Percentiles rank a stretch among this genome's conserved stretches.
Evolutionary conservation across 1,284 basidiomycete genomes (phyloP).

Genomic region (Salmacisia buchloeana): DNA sequence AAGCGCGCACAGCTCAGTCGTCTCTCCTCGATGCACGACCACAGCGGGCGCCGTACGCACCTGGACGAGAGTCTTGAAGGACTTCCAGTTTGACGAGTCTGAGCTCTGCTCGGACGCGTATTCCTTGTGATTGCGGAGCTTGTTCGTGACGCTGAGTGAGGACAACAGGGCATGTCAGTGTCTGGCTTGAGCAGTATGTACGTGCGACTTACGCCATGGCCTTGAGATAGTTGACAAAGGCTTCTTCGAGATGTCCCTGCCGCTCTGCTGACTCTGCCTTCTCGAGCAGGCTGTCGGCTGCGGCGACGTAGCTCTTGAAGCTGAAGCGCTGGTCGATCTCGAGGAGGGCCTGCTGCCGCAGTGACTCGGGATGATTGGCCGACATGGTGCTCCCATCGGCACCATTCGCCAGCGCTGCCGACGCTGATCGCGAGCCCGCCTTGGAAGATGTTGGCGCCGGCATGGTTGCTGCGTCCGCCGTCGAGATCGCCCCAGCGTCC

Average conservation of each 20-base stretch:
- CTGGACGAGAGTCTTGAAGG: neutral
- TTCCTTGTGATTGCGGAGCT: conserved; percentile 7
- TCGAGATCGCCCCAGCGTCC: too few relatives aligned
- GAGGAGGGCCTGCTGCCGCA: neutral
- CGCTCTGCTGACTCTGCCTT: conserved; percentile 45
- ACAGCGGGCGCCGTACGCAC: too few relatives aligned
- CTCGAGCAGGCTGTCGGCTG: conserved; percentile 45
- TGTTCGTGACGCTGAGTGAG: neutral
- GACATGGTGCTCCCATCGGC: neutral
- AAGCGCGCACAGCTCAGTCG: conserved; percentile 10
- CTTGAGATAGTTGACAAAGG: conserved; percentile 50
- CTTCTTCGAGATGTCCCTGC: conserved; percentile 44
- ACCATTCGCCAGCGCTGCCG: too few relatives aligned
- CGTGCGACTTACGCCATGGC: conserved; percentile 13
- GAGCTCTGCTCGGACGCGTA: neutral
- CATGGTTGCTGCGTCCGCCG: too few relatives aligned
- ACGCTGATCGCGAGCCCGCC: too few relatives aligned
- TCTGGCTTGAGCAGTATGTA: too few relatives aligned
- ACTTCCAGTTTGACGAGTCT: neutral
- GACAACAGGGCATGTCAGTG: too few relatives aligned
- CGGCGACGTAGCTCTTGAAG: conserved; percentile 46
- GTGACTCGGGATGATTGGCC: neutral
- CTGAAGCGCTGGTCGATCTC: conserved; percentile 23
- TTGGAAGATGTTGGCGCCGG: too few relatives aligned
- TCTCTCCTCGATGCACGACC: conserved; percentile 46